A percentile compares a stretch with the other conserved stretches of the same genome.
Evolutionary conservation across 2,329 filamentous ascomycete genomes (phyloP).

Genomic region (Cladosporium cucumerinum): DNA sequence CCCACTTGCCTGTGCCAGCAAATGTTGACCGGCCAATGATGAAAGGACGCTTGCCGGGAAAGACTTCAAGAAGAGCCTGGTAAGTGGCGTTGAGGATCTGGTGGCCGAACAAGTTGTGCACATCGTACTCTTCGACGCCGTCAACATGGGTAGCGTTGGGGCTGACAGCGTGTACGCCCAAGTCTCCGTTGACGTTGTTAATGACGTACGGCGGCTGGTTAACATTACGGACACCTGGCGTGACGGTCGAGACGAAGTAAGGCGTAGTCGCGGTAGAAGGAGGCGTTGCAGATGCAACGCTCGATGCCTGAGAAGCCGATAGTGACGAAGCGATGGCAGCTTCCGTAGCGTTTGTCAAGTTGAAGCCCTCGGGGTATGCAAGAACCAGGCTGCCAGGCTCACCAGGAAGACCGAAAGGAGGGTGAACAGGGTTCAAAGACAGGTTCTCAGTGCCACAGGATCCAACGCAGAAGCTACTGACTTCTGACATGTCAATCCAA

Average conservation of each 20-base stretch:
- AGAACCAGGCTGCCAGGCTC: conserved; percentile 59
- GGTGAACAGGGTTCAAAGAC: conserved; percentile 65
- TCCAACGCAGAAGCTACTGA: conserved; percentile 65
- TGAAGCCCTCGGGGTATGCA: conserved; percentile 64
- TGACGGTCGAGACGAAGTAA: conserved; percentile 54
- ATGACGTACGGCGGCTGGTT: conserved; percentile 74
- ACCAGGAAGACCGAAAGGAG: conserved; percentile 62
- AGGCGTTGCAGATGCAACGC: conserved; percentile 31
- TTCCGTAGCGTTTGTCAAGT: conserved; percentile 65
- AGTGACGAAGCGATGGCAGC: conserved; percentile 58
- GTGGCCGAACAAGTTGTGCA: conserved; percentile 75
- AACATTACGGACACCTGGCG: conserved; percentile 62
- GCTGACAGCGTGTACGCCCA: conserved; percentile 68
- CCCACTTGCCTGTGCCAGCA: conserved; percentile 69
- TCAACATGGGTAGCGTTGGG: conserved; percentile 76
- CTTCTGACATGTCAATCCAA: conserved; percentile 63
- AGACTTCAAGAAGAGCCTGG: conserved; percentile 61
- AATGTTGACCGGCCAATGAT: conserved; percentile 83
- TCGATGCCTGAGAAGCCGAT: conserved; percentile 50
- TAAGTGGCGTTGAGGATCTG: conserved; percentile 76
- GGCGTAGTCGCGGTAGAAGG: conserved; percentile 33
- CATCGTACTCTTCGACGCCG: conserved; percentile 72
- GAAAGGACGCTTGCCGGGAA: conserved; percentile 70
- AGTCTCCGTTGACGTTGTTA: conserved; percentile 68
- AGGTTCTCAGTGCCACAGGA: conserved; percentile 66